These are phyloP conservation scores for Scenedesmus sp. DNA, from an alignment of 163 green algal species.

Conservation along the genomic window DNA sequence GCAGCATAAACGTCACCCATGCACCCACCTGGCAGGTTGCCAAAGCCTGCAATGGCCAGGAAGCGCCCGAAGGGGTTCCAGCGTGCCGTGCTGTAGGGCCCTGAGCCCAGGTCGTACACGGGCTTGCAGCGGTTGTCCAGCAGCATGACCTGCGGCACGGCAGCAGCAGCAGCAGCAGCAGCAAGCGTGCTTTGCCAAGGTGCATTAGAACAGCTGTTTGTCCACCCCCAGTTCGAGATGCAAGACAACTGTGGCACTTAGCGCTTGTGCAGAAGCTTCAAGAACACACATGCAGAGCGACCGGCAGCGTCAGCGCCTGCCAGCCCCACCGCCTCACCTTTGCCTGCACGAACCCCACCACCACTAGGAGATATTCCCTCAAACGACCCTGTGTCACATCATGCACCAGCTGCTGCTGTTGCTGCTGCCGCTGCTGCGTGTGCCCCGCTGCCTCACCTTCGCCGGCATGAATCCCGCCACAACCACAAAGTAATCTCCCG, in stretches of 20 bases:
- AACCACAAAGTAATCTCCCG: slow-evolving; percentile 82
- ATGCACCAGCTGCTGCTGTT: slow-evolving; percentile 74
- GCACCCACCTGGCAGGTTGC: slow-evolving; percentile 90
- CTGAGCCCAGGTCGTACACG: slow-evolving; percentile 90
- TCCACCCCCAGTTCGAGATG: no score
- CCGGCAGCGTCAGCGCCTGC: no score
- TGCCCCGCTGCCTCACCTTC: slow-evolving; percentile 60
- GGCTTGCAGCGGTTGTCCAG: slow-evolving; percentile 87
- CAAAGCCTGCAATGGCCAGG: slow-evolving; percentile 93
- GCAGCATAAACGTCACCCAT: no score
- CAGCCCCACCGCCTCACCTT: neutral
- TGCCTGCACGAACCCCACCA: slow-evolving; percentile 93
- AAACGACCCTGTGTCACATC: slow-evolving; percentile 94
- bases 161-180: neutral
- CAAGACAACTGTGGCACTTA: no score
- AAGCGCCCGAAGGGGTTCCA: slow-evolving; percentile 96
- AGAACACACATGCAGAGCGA: neutral
- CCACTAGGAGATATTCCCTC: slow-evolving; percentile 82
- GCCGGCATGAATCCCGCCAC: slow-evolving; percentile 94
- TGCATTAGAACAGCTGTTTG: neutral
- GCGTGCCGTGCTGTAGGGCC: slow-evolving; percentile 89
- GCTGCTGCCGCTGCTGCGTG: neutral
- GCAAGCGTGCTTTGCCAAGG: neutral
- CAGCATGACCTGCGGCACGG: slow-evolving; percentile 66
- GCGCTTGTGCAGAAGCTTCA: no score